A percentile compares a stretch with the other conserved stretches of the same genome.
phyloP scores from a whole-genome alignment of 75 land plant species.

The Pinus albicaulis region DNA sequence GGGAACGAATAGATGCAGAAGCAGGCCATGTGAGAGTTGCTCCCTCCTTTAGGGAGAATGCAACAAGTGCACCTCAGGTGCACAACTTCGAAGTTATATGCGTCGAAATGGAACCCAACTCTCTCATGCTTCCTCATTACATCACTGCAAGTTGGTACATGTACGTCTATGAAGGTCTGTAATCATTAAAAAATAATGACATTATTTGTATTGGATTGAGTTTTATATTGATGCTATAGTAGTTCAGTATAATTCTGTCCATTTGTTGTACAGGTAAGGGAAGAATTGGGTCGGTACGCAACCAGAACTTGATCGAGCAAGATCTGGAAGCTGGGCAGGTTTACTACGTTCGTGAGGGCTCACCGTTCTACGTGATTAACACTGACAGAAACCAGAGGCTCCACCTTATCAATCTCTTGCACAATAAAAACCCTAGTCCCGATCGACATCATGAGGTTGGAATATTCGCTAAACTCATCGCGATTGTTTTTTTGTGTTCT shows the following conservation, averaged over 20 bases:
- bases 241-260: not conserved
- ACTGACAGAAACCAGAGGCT: not conserved
- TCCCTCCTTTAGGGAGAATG: not conserved
- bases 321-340: not conserved
- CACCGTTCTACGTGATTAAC: not conserved
- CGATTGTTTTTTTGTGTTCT: too few species aligned
- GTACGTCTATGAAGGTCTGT: not conserved
- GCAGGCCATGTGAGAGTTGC: not conserved
- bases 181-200: not conserved
- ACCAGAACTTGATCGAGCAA: not conserved
- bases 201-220: not conserved
- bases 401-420: not conserved
- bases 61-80: not conserved
- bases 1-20: not conserved
- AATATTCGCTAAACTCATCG: not conserved
- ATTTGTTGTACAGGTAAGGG: not conserved
- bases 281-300: not conserved
- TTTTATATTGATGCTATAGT: not conserved
- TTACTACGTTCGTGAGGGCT: not conserved
- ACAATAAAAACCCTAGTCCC: not conserved
- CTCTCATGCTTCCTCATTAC: slow-evolving; percentile 6
- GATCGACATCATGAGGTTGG: not conserved
- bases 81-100: not conserved
- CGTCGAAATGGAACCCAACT: not conserved
- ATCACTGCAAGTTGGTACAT: not conserved